Evolutionary conservation across 2,329 filamentous ascomycete species (phyloP).

Genomic region (Pseudopyrenochaeta lycopersici): DNA sequence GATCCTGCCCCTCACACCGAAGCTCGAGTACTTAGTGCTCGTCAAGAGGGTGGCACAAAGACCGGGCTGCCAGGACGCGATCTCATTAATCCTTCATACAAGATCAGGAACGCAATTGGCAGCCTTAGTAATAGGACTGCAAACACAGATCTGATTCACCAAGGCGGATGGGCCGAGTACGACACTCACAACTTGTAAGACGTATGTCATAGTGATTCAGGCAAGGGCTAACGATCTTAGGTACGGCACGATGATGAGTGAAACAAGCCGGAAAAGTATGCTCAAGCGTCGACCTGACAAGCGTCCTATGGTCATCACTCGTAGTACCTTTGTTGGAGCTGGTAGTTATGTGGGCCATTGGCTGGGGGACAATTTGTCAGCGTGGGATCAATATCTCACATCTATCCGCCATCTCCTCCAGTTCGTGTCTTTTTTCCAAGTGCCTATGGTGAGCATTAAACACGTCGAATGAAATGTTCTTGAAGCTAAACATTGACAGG

Average conservation of each 20-base stretch:
- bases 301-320: slow-evolving; percentile 76
- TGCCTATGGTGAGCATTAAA: slow-evolving; percentile 49
- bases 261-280: slow-evolving; percentile 73
- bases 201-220: background rate
- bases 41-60: slow-evolving; percentile 49
- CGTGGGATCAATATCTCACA: slow-evolving; percentile 54
- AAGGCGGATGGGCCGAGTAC: slow-evolving; percentile 72
- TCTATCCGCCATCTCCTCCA: slow-evolving; percentile 54
- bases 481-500: slow-evolving; percentile 10
- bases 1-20: background rate
- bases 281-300: slow-evolving; percentile 69
- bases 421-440: slow-evolving; percentile 56
- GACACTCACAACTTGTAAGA: slow-evolving; percentile 78
- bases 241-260: slow-evolving; percentile 79
- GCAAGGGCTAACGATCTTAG: slow-evolving; percentile 10
- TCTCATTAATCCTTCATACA: slow-evolving; percentile 70
- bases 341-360: slow-evolving; percentile 68
- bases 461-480: too few species aligned
- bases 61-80: slow-evolving; percentile 69
- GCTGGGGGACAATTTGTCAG: slow-evolving; percentile 63
- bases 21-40: background rate
- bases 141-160: slow-evolving; percentile 72
- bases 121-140: slow-evolving; percentile 60
- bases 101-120: slow-evolving; percentile 68
- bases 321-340: slow-evolving; percentile 79